Percentiles rank a stretch among this genome's conserved stretches.
Evolutionary conservation across 495 filamentous ascomycete species (phyloP).

Genomic region (Penicillium daleae): DNA sequence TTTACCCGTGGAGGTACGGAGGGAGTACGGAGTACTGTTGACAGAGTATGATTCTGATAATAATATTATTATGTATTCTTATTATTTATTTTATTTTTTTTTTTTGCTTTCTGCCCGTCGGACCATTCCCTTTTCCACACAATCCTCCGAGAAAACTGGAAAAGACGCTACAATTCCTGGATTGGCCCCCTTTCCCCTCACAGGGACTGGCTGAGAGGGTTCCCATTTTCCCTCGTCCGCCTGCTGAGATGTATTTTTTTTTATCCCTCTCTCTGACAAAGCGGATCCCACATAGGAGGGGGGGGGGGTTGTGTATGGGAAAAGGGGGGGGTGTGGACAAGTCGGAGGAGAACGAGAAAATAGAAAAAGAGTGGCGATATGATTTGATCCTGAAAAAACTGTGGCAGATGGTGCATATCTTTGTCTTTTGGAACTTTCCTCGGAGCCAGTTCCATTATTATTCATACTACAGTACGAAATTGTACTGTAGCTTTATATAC

Average conservation of each 20-base stretch:
- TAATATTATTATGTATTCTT: constrained; percentile 5
- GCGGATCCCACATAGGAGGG: constrained; percentile 17
- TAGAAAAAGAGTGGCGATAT: constrained; percentile 17
- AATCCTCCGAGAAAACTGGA: constrained; percentile 26
- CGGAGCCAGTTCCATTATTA: background rate
- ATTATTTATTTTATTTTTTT: background rate
- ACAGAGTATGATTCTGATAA: background rate
- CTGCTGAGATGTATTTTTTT: constrained; percentile 19
- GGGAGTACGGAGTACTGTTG: too few relatives aligned
- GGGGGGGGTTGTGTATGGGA: background rate
- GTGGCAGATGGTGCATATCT: background rate
- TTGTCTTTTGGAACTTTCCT: constrained; percentile 1
- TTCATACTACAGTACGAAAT: background rate
- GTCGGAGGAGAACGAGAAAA: too few relatives aligned
- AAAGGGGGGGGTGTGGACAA: background rate
- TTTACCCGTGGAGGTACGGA: too few relatives aligned
- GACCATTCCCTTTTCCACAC: constrained; percentile 31
- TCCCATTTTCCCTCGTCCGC: constrained; percentile 19
- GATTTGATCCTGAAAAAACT: background rate
- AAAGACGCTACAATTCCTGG: constrained; percentile 9
- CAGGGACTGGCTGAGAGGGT: constrained; percentile 25
- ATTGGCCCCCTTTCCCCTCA: constrained; percentile 33
- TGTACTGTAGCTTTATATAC: background rate
- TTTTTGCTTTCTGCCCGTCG: constrained; percentile 13
- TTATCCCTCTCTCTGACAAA: constrained; percentile 12